A percentile compares a stretch with the other conserved stretches of the same genome.
phyloP scores from a whole-genome alignment of 352 stramenopile genomes.

The Pythium guiyangense region DNA sequence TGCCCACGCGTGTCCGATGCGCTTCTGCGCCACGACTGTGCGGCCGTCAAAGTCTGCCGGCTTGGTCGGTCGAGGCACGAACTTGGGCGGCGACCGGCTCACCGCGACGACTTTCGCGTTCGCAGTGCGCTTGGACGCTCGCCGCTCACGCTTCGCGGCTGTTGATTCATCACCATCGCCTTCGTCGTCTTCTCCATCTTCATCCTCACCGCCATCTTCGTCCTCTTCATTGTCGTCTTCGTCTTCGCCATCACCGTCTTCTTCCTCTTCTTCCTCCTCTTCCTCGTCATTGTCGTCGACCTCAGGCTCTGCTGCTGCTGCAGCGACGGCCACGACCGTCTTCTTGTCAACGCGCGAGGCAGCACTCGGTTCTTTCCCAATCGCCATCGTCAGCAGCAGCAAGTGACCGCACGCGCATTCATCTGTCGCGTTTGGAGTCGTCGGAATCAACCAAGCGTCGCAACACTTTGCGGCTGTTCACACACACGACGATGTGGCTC shows the following conservation, averaged over 20 bases:
- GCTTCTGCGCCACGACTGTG: slow-evolving; percentile 51
- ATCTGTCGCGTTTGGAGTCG: not conserved
- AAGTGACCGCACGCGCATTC: not conserved
- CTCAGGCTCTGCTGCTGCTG: slow-evolving; percentile 3
- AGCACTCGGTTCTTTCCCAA: not conserved
- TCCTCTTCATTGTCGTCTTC: slow-evolving; percentile 19
- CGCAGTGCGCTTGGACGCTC: not conserved
- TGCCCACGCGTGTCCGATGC: slow-evolving; percentile 53
- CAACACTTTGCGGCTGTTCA: not conserved
- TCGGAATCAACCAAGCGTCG: not conserved
- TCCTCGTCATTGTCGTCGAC: slow-evolving; percentile 18
- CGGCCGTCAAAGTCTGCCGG: slow-evolving; percentile 20
- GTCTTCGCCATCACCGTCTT: slow-evolving; percentile 16
- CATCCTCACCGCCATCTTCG: slow-evolving; percentile 18
- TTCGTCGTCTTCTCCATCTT: slow-evolving; percentile 17
- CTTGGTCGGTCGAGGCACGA: slow-evolving; percentile 15
- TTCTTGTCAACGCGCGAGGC: not conserved
- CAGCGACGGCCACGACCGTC: not conserved
- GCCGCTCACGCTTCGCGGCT: not conserved
- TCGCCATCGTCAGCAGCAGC: slow-evolving; percentile 1
- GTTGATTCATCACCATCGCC: slow-evolving; percentile 9
- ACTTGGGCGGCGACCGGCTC: slow-evolving; percentile 9
- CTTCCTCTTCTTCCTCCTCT: slow-evolving; percentile 14
- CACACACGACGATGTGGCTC: not conserved
- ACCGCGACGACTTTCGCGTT: slow-evolving; percentile 25